Evolutionary conservation across 805 yeast species (phyloP), one percentile per base, ranked within the genome.

Genomic region (Saturnispora sekii): DNA sequence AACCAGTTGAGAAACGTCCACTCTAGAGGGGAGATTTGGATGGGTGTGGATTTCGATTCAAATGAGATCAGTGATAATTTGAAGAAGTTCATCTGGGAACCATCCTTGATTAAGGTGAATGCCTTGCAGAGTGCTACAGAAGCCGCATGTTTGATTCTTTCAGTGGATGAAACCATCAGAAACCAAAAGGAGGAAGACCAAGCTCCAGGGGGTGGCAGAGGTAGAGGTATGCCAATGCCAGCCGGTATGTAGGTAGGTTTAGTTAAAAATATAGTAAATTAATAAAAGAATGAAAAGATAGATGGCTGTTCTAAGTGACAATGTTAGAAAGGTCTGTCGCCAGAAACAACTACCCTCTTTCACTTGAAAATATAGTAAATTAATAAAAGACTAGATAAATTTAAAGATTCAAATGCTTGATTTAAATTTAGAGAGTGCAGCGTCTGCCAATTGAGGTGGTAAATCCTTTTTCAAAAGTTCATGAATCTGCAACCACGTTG

Each of bases 121-220:
- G 97, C 97, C n/a, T 69, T 93, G 48, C 82, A 81, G 63, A 81
- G 94, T 57, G 99, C 99, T 18, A 83, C 96, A 10, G 99, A 93
- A 65, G 98, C 98, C 36, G 95, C 97, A 8, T 82, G 85, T 47
- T 70, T 93, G 58, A 84, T 93, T 53, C 73, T 93, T 53, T 81
- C 94, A n/a, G 95, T 93, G 48, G 99, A 93, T 64, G 97, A 93
- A 69, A 93, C 97, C 14, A 81, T 84, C 55, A 79, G 73, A 54
- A 84, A 81, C 58, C 76, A 81, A 56, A 85, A 78, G 51, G 76
- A 77, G 53, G 76, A 74, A 41, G 68, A 74, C 32, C 69, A 53
- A 21, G 26, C 8, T 21, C 26, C 26, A 4, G 42, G 45, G 31
- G 53, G 53, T 50, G 57, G 54, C 62, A 75, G 89, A 62, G 89